A percentile compares a stretch with the other conserved stretches of the same genome.
Conservation (phyloP, 1,139 yeast species). For the Maudiozyma humilis region DNA sequence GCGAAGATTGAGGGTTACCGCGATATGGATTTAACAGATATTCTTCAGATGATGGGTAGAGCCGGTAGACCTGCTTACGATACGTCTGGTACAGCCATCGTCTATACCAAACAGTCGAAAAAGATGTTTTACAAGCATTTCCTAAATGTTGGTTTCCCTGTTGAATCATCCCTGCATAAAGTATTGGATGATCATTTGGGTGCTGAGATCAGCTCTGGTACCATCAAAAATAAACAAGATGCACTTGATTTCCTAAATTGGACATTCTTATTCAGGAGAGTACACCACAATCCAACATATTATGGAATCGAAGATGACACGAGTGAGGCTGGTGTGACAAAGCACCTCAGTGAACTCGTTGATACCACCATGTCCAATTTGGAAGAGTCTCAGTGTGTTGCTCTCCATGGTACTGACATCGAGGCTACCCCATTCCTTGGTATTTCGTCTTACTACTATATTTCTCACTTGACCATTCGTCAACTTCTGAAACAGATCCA, state of each 20-base stretch:
- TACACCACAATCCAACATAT: conserved; percentile 91
- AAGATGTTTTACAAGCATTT: conserved; percentile 81
- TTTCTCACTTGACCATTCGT: conserved; percentile 85
- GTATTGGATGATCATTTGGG: conserved; percentile 85
- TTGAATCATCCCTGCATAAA: conserved; percentile 72
- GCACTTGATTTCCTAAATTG: conserved; percentile 88
- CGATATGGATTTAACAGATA: conserved; percentile 92
- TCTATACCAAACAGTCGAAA: conserved; percentile 76
- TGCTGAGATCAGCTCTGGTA: conserved; percentile 93
- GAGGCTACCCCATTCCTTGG: conserved; percentile 73
- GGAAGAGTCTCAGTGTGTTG: conserved; percentile 64
- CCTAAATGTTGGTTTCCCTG: conserved; percentile 89
- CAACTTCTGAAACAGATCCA: conserved; percentile 48
- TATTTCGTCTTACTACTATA: conserved; percentile 84
- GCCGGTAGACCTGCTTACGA: conserved; percentile 96
- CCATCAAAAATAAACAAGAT: conserved; percentile 89
- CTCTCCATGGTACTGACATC: conserved; percentile 39
- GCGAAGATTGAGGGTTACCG: conserved; percentile 90
- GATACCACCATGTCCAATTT: conserved; percentile 64
- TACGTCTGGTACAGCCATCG: conserved; percentile 86
- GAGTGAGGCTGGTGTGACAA: conserved; percentile 56
- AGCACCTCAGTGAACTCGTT: conserved; percentile 63
- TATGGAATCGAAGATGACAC: conserved; percentile 72
- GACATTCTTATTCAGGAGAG: conserved; percentile 90
- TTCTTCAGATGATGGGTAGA: conserved; percentile 95